Percentiles rank a stretch among this genome's conserved stretches.
Conservation (phyloP, 345 rosid genomes). For the Pugionium cornutum region DNA sequence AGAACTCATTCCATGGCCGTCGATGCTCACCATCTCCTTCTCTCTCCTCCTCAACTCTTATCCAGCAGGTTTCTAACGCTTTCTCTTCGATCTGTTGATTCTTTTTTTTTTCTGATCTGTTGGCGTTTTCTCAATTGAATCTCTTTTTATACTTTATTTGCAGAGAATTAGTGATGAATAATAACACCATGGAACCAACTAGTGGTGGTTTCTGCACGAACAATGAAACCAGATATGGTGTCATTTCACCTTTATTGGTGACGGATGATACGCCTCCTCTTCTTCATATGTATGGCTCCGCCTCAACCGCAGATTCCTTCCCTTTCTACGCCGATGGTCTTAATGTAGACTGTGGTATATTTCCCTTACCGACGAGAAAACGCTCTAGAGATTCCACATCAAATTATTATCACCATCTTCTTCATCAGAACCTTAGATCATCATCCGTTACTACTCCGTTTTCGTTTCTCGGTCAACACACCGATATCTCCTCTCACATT, state of each 20-base stretch:
- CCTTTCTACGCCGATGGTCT: conserved; percentile 44
- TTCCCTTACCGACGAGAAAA: conserved; percentile 47
- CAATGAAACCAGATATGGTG: conserved; percentile 28
- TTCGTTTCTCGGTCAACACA: conserved; percentile 61
- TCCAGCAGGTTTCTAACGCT: conserved; percentile 45
- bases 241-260: conserved; percentile 25
- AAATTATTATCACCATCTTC: conserved; percentile 34
- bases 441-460: conserved; percentile 29
- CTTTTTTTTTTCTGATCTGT: neutral
- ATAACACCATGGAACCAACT: conserved; percentile 26
- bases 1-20: conserved; percentile 57
- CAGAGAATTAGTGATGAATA: conserved; percentile 54
- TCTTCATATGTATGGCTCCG: conserved; percentile 47
- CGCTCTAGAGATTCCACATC: conserved; percentile 57
- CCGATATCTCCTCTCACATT: conserved; percentile 62
- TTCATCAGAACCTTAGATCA: conserved; percentile 36
- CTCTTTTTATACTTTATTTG: neutral
- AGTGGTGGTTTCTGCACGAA: conserved; percentile 29
- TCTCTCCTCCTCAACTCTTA: conserved; percentile 52
- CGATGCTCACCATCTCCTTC: conserved; percentile 58
- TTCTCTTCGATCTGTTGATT: neutral
- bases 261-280: conserved; percentile 44
- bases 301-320: conserved; percentile 39
- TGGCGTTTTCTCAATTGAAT: neutral
- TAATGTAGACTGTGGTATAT: conserved; percentile 22